phyloP scores from a whole-genome alignment of 805 yeast genomes.

The Millerago galiae region DNA sequence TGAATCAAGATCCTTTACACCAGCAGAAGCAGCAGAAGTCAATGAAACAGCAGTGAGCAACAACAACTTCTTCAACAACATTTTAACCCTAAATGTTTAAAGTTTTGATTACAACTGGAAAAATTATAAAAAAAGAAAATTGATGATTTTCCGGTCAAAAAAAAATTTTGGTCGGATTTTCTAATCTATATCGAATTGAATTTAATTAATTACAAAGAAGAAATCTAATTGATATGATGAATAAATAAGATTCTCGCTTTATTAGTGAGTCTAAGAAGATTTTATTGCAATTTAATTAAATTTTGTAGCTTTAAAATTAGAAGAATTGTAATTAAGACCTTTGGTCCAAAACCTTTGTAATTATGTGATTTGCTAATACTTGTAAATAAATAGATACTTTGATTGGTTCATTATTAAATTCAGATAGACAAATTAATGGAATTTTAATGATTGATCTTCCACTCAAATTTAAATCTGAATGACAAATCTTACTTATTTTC shows the following conservation, averaged over 20 bases:
- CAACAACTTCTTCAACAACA: background rate
- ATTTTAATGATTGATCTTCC: slow-evolving; percentile 9
- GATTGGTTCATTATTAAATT: background rate
- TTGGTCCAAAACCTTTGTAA: too few species aligned
- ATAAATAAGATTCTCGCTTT: too few species aligned
- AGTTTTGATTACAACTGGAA: too few species aligned
- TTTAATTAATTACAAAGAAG: background rate
- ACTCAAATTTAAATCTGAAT: slow-evolving; percentile 2
- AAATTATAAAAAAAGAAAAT: too few species aligned
- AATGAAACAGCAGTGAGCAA: background rate
- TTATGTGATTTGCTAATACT: background rate
- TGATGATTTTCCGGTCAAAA: too few species aligned
- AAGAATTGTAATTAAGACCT: too few species aligned
- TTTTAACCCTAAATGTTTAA: too few species aligned
- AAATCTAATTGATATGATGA: background rate
- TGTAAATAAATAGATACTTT: background rate
- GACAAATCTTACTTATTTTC: slow-evolving; percentile 5
- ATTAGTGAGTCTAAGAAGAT: too few species aligned
- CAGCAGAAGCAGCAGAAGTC: background rate
- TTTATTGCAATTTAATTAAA: background rate
- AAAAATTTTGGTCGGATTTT: background rate
- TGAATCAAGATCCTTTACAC: background rate
- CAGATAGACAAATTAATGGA: slow-evolving; percentile 5
- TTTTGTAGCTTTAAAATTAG: background rate
- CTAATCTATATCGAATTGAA: background rate